phyloP scores from a whole-genome alignment of 2,329 filamentous ascomycete species.

The Phialocephala sp. region DNA sequence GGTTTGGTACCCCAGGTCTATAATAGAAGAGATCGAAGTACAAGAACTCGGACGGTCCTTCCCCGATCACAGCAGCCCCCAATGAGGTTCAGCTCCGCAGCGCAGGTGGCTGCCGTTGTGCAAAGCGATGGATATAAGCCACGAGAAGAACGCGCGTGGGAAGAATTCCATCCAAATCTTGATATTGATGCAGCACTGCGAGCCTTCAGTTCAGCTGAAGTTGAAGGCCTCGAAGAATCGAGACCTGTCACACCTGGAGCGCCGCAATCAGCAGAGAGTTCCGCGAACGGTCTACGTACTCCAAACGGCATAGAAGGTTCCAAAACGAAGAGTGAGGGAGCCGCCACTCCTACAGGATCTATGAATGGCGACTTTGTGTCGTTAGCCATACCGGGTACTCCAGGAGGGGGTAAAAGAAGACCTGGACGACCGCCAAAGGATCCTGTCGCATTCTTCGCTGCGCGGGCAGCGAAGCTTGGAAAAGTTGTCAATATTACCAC shows the following conservation, averaged over 20 bases:
- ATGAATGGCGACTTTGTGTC: conserved; percentile 35
- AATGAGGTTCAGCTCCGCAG: conserved; percentile 47
- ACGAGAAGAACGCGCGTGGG: conserved; percentile 94
- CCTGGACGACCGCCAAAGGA: conserved; percentile 70
- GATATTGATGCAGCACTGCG: conserved; percentile 84
- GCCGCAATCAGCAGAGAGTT: conserved; percentile 45
- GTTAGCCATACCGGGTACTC: conserved; percentile 45
- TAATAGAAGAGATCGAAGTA: conserved; percentile 58
- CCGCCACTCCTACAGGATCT: conserved; percentile 32
- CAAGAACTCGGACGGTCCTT: conserved; percentile 59
- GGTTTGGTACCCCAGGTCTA: conserved; percentile 53
- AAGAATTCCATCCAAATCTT: conserved; percentile 95
- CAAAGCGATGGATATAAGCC: conserved; percentile 98
- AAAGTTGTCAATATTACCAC: conserved; percentile 39
- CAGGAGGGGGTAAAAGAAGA: conserved; percentile 56
- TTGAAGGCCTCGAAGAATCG: conserved; percentile 73
- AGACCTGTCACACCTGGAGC: conserved; percentile 47
- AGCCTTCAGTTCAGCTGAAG: conserved; percentile 80
- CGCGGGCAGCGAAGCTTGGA: conserved; percentile 26
- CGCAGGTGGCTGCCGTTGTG: conserved; percentile 86
- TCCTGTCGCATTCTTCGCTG: conserved; percentile 60
- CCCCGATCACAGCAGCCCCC: conserved; percentile 56
- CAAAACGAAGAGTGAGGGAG: conserved; percentile 37
- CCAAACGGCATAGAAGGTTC: conserved; percentile 33
- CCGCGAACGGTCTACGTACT: conserved; percentile 39